phyloP scores from a whole-genome alignment of 1,284 basidiomycete genomes.

The Fomitopsis palustris region DNA sequence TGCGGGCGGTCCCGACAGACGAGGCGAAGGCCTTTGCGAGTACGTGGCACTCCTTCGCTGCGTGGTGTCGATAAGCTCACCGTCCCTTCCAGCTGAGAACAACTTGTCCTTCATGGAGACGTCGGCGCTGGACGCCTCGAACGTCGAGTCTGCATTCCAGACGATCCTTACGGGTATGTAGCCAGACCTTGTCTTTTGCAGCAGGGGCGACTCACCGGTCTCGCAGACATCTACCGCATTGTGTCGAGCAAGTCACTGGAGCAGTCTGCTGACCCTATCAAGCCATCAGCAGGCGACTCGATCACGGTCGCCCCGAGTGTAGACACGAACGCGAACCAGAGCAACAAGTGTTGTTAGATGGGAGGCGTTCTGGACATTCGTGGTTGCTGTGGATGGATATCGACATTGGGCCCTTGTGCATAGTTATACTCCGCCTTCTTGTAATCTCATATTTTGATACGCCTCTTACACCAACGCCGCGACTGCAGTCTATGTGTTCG shows the following conservation, averaged over 20 bases:
- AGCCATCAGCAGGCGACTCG: constrained; percentile 66
- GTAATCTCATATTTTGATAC: constrained; percentile 18
- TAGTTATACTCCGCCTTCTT: constrained; percentile 23
- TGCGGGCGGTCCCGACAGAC: constrained; percentile 94
- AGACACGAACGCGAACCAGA: constrained; percentile 35
- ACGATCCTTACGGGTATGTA: constrained; percentile 88
- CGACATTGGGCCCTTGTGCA: constrained; percentile 15
- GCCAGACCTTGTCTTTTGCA: constrained; percentile 4
- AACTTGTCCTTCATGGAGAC: constrained; percentile 97
- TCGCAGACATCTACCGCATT: constrained; percentile 89
- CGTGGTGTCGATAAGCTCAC: background rate
- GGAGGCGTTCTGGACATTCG: background rate
- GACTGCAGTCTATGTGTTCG: background rate
- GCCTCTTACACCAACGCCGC: background rate
- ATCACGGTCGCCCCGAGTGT: constrained; percentile 70
- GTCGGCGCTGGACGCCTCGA: constrained; percentile 97
- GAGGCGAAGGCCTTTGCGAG: constrained; percentile 85
- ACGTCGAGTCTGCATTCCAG: constrained; percentile 97
- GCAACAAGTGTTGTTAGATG: constrained; percentile 41
- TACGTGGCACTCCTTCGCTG: constrained; percentile 38
- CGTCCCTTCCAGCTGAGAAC: constrained; percentile 58
- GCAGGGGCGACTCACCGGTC: background rate
- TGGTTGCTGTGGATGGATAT: constrained; percentile 4
- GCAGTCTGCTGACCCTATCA: constrained; percentile 70
- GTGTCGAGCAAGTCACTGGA: constrained; percentile 90